Percentiles rank a stretch among this genome's conserved stretches.
phyloP scores from a whole-genome alignment of 208 protist species.

The Angomonas desouzai region DNA sequence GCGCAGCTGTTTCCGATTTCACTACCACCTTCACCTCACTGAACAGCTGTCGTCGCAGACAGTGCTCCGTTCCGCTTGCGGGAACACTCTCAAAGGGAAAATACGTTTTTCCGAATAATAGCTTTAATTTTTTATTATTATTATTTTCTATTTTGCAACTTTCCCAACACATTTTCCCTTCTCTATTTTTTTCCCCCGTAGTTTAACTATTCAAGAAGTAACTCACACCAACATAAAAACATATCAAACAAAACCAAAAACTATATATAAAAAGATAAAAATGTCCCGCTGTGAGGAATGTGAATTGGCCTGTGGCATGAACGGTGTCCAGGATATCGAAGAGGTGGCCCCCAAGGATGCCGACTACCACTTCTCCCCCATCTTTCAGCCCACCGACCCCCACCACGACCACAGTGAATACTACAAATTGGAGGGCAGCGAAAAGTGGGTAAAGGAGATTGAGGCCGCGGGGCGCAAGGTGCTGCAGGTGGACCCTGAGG shows the following conservation, averaged over 20 bases:
- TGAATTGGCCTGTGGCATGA: conserved; percentile 51
- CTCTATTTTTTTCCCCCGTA: too few relatives aligned
- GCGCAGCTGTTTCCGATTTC: too few relatives aligned
- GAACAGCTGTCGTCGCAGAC: too few relatives aligned
- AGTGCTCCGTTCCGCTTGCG: too few relatives aligned
- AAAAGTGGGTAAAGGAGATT: conserved; percentile 76
- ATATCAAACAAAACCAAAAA: too few relatives aligned
- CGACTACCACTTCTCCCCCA: conserved; percentile 77
- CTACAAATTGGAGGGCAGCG: conserved; percentile 72
- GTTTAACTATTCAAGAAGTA: too few relatives aligned
- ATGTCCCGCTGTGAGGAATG: conserved; percentile 70
- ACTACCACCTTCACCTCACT: too few relatives aligned
- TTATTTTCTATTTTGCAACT: not conserved
- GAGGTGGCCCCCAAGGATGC: conserved; percentile 37
- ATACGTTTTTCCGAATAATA: conserved; percentile 17
- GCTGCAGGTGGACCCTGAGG: conserved; percentile 90
- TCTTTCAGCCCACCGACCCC: conserved; percentile 81
- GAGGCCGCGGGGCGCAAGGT: conserved; percentile 69
- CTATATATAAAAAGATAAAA: conserved; percentile 8
- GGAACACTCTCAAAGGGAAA: not conserved
- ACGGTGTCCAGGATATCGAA: conserved; percentile 66
- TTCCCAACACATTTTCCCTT: not conserved
- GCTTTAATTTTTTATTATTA: not conserved
- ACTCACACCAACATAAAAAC: too few relatives aligned
- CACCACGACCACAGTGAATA: conserved; percentile 81